Percentiles rank a stretch among this genome's conserved stretches.
phyloP scores from a whole-genome alignment of 2,329 filamentous ascomycete genomes.

The Cercospora zeina region DNA sequence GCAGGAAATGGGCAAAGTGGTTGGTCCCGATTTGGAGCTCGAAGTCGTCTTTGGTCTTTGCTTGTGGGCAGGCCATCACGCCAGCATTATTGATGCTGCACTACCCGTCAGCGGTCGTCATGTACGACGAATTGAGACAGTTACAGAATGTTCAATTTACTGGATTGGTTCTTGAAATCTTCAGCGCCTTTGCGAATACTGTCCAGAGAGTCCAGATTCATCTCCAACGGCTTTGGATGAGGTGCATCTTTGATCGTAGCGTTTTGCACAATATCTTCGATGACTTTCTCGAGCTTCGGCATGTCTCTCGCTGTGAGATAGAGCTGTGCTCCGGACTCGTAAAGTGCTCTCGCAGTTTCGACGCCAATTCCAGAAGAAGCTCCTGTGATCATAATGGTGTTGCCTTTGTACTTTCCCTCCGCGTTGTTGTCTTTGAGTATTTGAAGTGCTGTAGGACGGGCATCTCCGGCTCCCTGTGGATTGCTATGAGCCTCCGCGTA shows the following conservation, averaged over 20 bases:
- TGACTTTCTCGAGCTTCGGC: constrained; percentile 42
- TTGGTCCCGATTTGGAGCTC: constrained; percentile 56
- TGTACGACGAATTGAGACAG: constrained; percentile 23
- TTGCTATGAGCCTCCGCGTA: constrained; percentile 31
- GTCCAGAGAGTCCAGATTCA: constrained; percentile 39
- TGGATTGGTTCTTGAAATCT: constrained; percentile 41
- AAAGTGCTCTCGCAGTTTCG: constrained; percentile 49
- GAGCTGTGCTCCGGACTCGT: constrained; percentile 49
- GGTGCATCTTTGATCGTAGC: constrained; percentile 26
- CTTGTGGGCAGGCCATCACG: constrained; percentile 45
- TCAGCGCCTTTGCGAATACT: constrained; percentile 41
- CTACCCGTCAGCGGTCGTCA: constrained; percentile 53
- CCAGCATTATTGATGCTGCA: constrained; percentile 46
- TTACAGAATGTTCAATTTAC: constrained; percentile 41
- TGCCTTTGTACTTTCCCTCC: constrained; percentile 41
- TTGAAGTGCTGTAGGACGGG: constrained; percentile 36
- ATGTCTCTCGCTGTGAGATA: constrained; percentile 50
- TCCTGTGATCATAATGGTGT: constrained; percentile 50
- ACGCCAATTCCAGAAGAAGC: constrained; percentile 49
- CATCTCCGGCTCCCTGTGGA: constrained; percentile 32
- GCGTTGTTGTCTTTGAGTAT: constrained; percentile 35
- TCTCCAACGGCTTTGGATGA: constrained; percentile 32
- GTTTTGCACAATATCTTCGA: constrained; percentile 35
- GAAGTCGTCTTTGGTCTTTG: constrained; percentile 21
- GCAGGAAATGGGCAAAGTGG: constrained; percentile 56